These are phyloP conservation scores for Aspergillus biplanus DNA, from an alignment of 495 filamentous ascomycete species.

Conservation along the genomic window DNA sequence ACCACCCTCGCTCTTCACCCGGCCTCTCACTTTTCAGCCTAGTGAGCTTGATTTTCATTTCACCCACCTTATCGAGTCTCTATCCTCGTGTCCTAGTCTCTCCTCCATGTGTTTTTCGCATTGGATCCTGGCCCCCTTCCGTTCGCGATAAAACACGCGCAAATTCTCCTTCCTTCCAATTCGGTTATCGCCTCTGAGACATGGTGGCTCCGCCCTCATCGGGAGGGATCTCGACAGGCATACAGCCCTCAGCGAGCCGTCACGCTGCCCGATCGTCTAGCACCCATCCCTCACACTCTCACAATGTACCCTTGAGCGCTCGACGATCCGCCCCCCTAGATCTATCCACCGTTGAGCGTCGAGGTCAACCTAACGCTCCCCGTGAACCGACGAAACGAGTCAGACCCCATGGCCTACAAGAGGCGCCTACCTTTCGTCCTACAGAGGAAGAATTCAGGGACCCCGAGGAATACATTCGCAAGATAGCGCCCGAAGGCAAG, in stretches of 20 bases:
- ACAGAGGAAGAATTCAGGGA: constrained; percentile 94
- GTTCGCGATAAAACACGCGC: constrained; percentile 34
- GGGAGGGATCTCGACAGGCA: constrained; percentile 47
- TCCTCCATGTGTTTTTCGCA: constrained; percentile 43
- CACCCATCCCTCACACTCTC: constrained; percentile 52
- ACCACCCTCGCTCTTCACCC: constrained; percentile 17
- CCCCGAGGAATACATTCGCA: constrained; percentile 88
- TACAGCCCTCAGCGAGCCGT: constrained; percentile 38
- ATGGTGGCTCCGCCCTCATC: constrained; percentile 59
- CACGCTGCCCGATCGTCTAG: constrained; percentile 48
- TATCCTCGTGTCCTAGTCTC: constrained; percentile 22
- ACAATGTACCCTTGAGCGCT: constrained; percentile 69
- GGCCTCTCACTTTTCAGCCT: constrained; percentile 10
- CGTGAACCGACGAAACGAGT: constrained; percentile 76
- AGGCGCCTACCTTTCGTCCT: constrained; percentile 90
- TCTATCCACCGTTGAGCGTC: constrained; percentile 86
- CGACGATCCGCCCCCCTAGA: constrained; percentile 76
- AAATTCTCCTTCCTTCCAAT: constrained; percentile 23
- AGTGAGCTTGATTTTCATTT: constrained; percentile 8
- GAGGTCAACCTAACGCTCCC: constrained; percentile 74
- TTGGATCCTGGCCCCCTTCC: constrained; percentile 32
- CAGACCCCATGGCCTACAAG: constrained; percentile 80
- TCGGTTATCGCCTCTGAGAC: constrained; percentile 30
- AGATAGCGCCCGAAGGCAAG: constrained; percentile 79
- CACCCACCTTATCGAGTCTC: constrained; percentile 4